Evolutionary conservation across 177 flowering plant species (phyloP), one percentile per base, ranked within the genome.

Genomic region (Vitis hybrid): DNA sequence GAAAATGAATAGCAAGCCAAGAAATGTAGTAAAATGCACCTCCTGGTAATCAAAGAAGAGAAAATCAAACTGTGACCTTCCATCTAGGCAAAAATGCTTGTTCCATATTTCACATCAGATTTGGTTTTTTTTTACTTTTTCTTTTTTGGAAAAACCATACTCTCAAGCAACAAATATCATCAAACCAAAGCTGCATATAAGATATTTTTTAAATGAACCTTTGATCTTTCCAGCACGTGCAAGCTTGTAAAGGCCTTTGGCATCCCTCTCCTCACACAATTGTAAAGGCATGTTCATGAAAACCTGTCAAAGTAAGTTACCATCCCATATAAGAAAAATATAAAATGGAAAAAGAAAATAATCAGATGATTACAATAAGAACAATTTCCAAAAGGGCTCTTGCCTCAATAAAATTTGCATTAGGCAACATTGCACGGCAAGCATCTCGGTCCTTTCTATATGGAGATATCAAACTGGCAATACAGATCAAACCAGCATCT

Each of bases 161-260:
- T 38, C 47, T 38, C 47, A 38, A 38, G 24, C 44, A 0, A 2
- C 4, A 14, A 31, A 38, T 9, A 63, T 47, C 12, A 38, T 7
- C 7, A 28, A 19, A 44, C 22, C 60, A 17, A 17, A 64, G 38
- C 10, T 33, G 49, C 38, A 24, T 13, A 13, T 55, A 58, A 65
- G 10, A 24, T 10, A 18, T 18, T 67, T 44, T 14, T 4, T 59
- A 24, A 67, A 31, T 63, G 18, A 19, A 87, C 92, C 92, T 87
- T 86, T 87, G 31, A 89, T 89, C 79, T 85, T 85, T 68, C 92
- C 92, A 31, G 87, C 86, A 28, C 91, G 86, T 51, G 92, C 92
- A 65, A 89, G 88, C 82, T 84, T 89, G 83, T 89, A 89, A 14
- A 89, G 86, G 7, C 92, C 92, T 77, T 89, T 89, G 28, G 89